Base-by-base conservation (phyloP, 2,329 filamentous ascomycete species). In the Colletotrichum sp. region DNA sequence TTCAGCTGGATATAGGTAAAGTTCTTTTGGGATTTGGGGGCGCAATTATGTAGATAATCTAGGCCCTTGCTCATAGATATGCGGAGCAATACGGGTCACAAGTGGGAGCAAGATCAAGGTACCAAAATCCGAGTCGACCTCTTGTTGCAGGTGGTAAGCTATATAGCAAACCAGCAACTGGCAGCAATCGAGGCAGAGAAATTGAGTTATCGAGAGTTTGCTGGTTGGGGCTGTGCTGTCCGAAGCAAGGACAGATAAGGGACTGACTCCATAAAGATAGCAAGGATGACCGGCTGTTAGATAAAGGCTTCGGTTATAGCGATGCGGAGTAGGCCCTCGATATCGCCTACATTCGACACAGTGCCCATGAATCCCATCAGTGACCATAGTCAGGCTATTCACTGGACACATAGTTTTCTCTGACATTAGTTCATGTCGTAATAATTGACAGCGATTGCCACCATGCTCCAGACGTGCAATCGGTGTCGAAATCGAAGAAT, bases 21-120 rank as follows among this genome's bases (percentile, higher is more conserved):
- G 16, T 1, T 39, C 36, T 39, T 3, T 39, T 18, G 0, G 7
- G 0, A 5, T 5, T 3, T 0, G 36, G 36, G 36, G 0, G 36
- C 36, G 36, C 36, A 44, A 44, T 0, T 1, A 18, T 44, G 16
- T 18, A 9, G 16, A 44, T 18, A 44, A 0, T 9, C 36, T 18
- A 44, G 16, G 16, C 0, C 0, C 16, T 44, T 44, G 36, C 16
- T 44, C 16, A 18, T 44, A 44, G 36, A 18, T 18, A 44, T 18
- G 16, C 5, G 8, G 36, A 44, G 15, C 36, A 44, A 44, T 18
- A 6, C 16, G 36, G 36, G 16, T 44, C 16, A 0, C 16, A 0
- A 0, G 36, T 44, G 0, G 36, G 16, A 44, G 36, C 16, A 0
- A 44, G 36, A 44, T 44, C 36, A 18, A 18, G 36, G 8, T 44